These are phyloP conservation scores for Austroboletus rostrupii DNA, from an alignment of 1,284 basidiomycete genomes.

Conservation along the genomic window DNA sequence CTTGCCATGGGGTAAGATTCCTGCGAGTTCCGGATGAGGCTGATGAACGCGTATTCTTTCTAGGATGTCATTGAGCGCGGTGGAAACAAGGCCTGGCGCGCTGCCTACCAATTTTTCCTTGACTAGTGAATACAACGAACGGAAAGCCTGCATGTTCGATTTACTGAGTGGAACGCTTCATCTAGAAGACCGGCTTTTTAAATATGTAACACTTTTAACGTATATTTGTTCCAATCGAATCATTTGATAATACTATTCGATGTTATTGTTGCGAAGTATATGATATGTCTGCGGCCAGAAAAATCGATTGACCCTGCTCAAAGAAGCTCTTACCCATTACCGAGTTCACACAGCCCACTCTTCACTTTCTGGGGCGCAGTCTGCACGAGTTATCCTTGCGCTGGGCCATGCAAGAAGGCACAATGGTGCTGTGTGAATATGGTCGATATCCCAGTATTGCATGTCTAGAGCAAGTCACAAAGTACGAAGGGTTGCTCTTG, in stretches of 20 bases:
- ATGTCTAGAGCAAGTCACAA: too few relatives aligned
- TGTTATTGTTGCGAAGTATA: too few relatives aligned
- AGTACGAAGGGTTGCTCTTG: not conserved
- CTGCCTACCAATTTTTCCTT: constrained; percentile 34
- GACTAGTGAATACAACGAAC: constrained; percentile 10
- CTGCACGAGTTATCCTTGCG: not conserved
- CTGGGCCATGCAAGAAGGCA: not conserved
- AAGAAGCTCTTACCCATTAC: too few relatives aligned
- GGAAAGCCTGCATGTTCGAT: not conserved
- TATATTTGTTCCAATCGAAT: not conserved
- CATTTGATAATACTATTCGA: not conserved
- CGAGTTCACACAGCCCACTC: too few relatives aligned
- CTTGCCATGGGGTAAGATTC: constrained; percentile 80
- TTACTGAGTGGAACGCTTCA: not conserved
- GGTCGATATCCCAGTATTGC: too few relatives aligned
- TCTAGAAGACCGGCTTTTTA: constrained; percentile 3
- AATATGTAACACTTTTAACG: not conserved
- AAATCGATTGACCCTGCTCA: not conserved
- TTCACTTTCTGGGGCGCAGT: too few relatives aligned
- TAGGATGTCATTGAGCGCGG: constrained; percentile 78
- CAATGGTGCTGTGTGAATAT: too few relatives aligned
- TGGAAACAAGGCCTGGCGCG: constrained; percentile 68
- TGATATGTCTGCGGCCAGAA: not conserved
- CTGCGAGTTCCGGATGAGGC: not conserved
- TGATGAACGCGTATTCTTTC: constrained; percentile 6